Conservation (phyloP, 257 asterid species). For the Verbena officinalis region DNA sequence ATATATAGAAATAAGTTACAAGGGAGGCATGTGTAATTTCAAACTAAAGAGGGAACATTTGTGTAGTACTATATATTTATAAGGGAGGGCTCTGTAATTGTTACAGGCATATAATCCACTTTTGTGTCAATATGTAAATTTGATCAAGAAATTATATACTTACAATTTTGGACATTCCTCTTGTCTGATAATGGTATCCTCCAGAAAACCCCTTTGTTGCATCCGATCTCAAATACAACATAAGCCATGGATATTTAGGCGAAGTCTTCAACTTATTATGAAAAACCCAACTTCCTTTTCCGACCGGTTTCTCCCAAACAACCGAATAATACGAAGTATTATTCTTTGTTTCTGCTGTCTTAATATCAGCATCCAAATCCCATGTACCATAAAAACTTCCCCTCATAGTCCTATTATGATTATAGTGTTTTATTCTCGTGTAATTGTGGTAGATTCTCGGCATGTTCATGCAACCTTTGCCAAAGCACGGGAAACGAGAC, state of each 20-base stretch:
- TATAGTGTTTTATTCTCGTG: conserved; percentile 35
- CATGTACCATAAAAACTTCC: conserved; percentile 58
- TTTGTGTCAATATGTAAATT: background rate
- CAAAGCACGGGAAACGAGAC: conserved; percentile 51
- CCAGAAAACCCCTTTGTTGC: conserved; percentile 61
- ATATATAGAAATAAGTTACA: no score
- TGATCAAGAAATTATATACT: conserved; percentile 24
- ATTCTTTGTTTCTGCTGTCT: conserved; percentile 14
- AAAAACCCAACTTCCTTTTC: conserved; percentile 57
- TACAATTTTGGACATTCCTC: conserved; percentile 61
- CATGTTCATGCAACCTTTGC: conserved; percentile 57
- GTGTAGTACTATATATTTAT: no score
- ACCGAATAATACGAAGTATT: conserved; percentile 44
- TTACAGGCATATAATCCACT: no score
- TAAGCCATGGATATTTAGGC: conserved; percentile 53
- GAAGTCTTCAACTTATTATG: conserved; percentile 50
- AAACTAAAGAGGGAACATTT: no score
- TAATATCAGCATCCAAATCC: conserved; percentile 45
- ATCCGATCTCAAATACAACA: conserved; percentile 65
- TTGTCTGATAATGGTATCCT: conserved; percentile 59
- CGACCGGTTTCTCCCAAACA: conserved; percentile 49
- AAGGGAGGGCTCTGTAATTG: no score
- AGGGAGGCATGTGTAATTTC: no score
- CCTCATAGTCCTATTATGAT: conserved; percentile 32
- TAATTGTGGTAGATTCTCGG: conserved; percentile 51